Percentiles rank a stretch among this genome's conserved stretches.
Conservation (phyloP, 805 yeast genomes). For the Ogataea degrootiae region DNA sequence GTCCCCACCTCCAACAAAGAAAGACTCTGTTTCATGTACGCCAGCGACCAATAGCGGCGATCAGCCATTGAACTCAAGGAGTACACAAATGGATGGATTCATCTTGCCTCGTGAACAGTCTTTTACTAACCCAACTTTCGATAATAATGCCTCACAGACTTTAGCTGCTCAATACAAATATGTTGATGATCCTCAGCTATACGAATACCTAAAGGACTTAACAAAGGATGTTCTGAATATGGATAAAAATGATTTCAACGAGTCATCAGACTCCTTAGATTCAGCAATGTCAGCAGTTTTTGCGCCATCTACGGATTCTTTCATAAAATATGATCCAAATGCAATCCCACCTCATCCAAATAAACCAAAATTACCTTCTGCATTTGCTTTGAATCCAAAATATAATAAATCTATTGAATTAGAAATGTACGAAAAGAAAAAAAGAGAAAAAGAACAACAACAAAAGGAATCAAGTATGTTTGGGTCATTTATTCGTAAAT, state of each 20-base stretch:
- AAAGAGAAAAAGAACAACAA: slow-evolving; percentile 15
- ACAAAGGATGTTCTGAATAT: slow-evolving; percentile 6
- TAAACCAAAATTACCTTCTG: slow-evolving; percentile 44
- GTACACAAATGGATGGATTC: slow-evolving; percentile 8
- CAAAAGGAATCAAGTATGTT: slow-evolving; percentile 21
- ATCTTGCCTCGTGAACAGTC: slow-evolving; percentile 6
- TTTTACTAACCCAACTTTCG: slow-evolving; percentile 3
- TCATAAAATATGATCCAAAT: slow-evolving; percentile 31
- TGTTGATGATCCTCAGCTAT: slow-evolving; percentile 40
- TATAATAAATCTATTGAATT: slow-evolving; percentile 23
- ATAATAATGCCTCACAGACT: slow-evolving; percentile 7
- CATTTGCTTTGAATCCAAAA: slow-evolving; percentile 32
- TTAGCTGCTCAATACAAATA: slow-evolving; percentile 22
- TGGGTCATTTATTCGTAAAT: slow-evolving; percentile 28
- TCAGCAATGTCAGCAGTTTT: slow-evolving; percentile 13
- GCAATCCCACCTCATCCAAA: slow-evolving; percentile 52
- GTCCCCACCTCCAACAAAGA: not conserved
- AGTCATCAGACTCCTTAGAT: not conserved
- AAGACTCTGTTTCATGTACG: not conserved
- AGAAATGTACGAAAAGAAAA: slow-evolving; percentile 17
- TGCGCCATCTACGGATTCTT: slow-evolving; percentile 20
- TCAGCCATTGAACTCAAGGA: not conserved
- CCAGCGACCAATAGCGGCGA: not conserved
- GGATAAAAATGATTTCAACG: not conserved
- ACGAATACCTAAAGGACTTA: slow-evolving; percentile 38